Evolutionary conservation across 2,329 filamentous ascomycete genomes (phyloP).

Genomic region (Colletotrichum somersetense): DNA sequence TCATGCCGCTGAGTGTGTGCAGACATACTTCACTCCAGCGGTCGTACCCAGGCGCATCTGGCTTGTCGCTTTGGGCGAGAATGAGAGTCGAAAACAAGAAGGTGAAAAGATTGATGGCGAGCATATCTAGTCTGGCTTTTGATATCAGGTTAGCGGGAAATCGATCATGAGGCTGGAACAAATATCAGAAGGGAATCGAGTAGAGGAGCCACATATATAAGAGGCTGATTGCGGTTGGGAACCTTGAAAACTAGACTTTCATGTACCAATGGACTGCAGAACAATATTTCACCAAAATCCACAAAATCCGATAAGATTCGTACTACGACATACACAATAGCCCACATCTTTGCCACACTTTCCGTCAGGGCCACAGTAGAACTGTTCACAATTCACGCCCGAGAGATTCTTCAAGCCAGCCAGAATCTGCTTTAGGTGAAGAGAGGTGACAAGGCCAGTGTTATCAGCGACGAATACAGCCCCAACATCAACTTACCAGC

Average conservation of each 20-base stretch:
- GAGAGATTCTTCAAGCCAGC: no score
- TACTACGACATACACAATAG: no score
- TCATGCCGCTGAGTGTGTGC: neutral
- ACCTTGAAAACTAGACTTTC: neutral
- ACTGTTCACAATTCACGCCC: no score
- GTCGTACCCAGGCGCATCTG: no score
- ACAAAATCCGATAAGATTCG: neutral
- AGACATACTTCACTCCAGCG: neutral
- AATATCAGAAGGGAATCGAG: neutral
- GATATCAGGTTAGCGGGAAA: neutral
- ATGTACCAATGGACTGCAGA: neutral
- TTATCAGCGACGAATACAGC: neutral
- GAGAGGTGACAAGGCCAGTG: no score
- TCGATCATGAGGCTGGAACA: no score
- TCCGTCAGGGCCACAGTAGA: no score
- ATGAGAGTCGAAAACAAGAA: neutral
- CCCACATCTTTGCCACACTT: no score
- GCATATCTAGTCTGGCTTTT: neutral
- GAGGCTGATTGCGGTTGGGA: neutral
- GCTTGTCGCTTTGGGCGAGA: neutral
- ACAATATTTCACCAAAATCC: no score
- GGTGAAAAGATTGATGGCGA: neutral
- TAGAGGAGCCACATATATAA: neutral
- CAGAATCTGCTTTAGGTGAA: no score
- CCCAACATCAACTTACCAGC: neutral